These are phyloP conservation scores for Naganishia cerealis DNA, from an alignment of 1,284 basidiomycete species.

Conservation along the genomic window DNA sequence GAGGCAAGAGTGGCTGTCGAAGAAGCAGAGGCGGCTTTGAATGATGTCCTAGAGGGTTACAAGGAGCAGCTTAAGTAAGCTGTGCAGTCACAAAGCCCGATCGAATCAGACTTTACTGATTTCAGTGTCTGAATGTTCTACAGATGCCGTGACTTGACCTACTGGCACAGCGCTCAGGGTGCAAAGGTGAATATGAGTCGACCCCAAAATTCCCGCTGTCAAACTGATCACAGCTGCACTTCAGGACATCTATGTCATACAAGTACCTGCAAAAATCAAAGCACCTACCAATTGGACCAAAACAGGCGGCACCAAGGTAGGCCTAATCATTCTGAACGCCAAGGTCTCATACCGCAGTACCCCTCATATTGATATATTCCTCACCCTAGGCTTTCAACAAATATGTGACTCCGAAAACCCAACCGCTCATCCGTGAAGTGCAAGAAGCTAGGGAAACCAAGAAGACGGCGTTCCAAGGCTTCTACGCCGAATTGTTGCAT, in stretches of 20 bases:
- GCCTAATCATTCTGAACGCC: conserved; percentile 21
- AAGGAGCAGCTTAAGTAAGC: conserved; percentile 64
- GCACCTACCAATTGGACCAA: conserved; percentile 83
- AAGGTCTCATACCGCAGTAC: conserved; percentile 21
- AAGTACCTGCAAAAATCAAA: conserved; percentile 63
- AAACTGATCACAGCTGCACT: conserved; percentile 35
- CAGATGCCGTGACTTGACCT: conserved; percentile 62
- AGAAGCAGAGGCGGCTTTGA: conserved; percentile 68
- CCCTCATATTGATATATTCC: conserved; percentile 24
- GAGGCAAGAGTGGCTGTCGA: conserved; percentile 68
- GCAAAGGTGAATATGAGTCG: conserved; percentile 62
- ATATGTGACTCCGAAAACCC: conserved; percentile 73
- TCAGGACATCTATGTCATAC: conserved; percentile 83
- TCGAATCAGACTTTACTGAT: not conserved
- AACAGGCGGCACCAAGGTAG: conserved; percentile 74
- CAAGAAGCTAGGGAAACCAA: conserved; percentile 91
- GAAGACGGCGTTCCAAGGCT: conserved; percentile 72
- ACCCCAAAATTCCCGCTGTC: not conserved
- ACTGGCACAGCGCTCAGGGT: conserved; percentile 81
- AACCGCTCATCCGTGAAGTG: conserved; percentile 69
- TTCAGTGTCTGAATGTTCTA: not conserved
- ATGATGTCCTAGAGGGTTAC: conserved; percentile 64
- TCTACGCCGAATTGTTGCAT: conserved; percentile 73
- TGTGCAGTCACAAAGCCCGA: not conserved
- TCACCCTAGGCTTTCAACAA: conserved; percentile 64